Base-by-base conservation (phyloP, 2,329 filamentous ascomycete genomes). In the Pseudocercospora vitis region DNA sequence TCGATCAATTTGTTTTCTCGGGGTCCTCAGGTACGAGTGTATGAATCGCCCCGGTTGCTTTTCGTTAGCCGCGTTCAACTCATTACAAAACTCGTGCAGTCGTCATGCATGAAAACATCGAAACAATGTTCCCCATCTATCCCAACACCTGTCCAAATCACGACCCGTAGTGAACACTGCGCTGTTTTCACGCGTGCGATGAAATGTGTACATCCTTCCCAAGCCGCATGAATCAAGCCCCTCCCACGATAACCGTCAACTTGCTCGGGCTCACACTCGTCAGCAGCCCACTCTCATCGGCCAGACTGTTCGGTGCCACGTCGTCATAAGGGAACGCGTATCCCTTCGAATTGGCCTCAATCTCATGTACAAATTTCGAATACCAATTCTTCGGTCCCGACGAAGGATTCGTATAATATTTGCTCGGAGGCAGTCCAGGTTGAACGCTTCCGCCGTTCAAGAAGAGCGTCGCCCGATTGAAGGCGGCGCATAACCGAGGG, bases 281-380 rank as follows among this genome's bases (percentile, higher is more conserved):
- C 35, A 81, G 68, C 9, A 75, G 72, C 4, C 80, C 80, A 18
- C 74, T 73, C 51, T 78, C 77, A 66, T 85, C 79, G 56, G 75
- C 71, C 37, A 33, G 54, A 11, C 11, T 11, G 23, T 32, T 39
- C 7, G 57, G 46, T n/a, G 75, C 72, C n/a, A 88, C 84, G 65
- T 88, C 85, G 63, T 88, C 85, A 60, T 87, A 88, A 0, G 84
- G 74, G 64, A 87, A 88, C 0, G 83, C 81, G 65, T 88, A 88
- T 0, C 85, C 85, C 48, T 74, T 74, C 2, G 78, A 77, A 63
- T 86, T 82, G 1, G 76, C 64, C 70, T 86, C 81, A 33, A 81
- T 75, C 28, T 76, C 66, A 69, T 87, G 85, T 2, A 87, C 76
- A 46, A 86, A 75, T 7, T 80, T 74, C 45, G 78, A 73, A 65